Evolutionary conservation across 768 basidiomycete species (phyloP).

Genomic region (Tulasnella calospora): DNA sequence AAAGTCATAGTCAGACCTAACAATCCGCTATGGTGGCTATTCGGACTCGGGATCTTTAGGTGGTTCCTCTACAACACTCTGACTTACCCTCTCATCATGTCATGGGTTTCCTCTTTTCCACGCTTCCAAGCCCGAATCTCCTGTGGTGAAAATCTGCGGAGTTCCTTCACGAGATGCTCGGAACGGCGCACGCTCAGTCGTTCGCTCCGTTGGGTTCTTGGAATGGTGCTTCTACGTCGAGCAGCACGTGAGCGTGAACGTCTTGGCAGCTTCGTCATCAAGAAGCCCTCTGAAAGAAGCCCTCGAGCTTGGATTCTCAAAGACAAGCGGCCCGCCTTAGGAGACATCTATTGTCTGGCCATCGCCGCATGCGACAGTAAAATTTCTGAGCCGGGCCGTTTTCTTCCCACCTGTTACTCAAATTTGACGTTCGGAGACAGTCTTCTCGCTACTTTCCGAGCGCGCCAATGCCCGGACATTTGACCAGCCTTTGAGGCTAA

Average conservation of each 20-base stretch:
- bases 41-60: background rate
- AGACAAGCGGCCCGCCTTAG: background rate
- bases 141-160: background rate
- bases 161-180: background rate
- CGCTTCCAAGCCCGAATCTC: background rate
- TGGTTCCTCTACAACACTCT: background rate
- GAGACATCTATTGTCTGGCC: background rate
- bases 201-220: background rate
- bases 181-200: background rate
- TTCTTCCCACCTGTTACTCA: background rate
- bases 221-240: background rate
- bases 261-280: constrained; percentile 4
- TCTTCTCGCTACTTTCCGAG: background rate
- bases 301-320: background rate
- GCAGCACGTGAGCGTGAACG: background rate
- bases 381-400: background rate
- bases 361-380: background rate
- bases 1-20: background rate
- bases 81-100: background rate
- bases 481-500: background rate
- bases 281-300: background rate
- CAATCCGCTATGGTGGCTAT: background rate
- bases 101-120: background rate
- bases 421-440: background rate
- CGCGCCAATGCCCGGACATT: background rate